phyloP scores from a whole-genome alignment of 306 rosid species.

The Macrotyloma uniflorum region DNA sequence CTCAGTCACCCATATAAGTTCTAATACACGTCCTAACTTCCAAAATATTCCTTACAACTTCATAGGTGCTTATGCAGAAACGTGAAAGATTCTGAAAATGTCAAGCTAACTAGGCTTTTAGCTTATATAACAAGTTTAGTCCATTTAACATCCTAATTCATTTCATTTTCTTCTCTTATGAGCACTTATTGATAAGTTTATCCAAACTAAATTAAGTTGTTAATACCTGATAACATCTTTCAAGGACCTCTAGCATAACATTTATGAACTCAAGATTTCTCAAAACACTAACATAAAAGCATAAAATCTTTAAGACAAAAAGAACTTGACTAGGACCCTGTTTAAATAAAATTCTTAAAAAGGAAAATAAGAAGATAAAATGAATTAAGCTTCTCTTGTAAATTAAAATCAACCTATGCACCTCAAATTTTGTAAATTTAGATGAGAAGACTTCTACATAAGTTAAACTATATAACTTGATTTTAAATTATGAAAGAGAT shows the following conservation, averaged over 20 bases:
- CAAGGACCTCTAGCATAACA: neutral
- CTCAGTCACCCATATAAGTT: conserved; percentile 31
- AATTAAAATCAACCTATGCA: too few relatives aligned
- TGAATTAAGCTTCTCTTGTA: too few relatives aligned
- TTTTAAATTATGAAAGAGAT: too few relatives aligned
- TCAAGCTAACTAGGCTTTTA: neutral
- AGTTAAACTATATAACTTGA: too few relatives aligned
- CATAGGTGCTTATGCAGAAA: neutral
- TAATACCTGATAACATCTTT: neutral
- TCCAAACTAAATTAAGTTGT: neutral
- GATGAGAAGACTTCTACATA: too few relatives aligned
- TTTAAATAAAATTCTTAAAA: too few relatives aligned
- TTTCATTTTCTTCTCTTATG: neutral
- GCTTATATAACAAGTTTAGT: neutral
- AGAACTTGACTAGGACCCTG: too few relatives aligned
- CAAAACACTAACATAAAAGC: neutral
- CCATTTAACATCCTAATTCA: neutral
- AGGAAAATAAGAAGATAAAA: too few relatives aligned
- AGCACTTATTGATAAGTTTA: neutral
- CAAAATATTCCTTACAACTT: neutral
- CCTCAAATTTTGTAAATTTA: too few relatives aligned
- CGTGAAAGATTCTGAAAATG: neutral
- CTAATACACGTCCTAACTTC: too few relatives aligned
- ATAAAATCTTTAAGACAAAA: too few relatives aligned
- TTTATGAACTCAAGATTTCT: neutral